Conservation (phyloP, 495 filamentous ascomycete species). For the Neurospora terricola region DNA sequence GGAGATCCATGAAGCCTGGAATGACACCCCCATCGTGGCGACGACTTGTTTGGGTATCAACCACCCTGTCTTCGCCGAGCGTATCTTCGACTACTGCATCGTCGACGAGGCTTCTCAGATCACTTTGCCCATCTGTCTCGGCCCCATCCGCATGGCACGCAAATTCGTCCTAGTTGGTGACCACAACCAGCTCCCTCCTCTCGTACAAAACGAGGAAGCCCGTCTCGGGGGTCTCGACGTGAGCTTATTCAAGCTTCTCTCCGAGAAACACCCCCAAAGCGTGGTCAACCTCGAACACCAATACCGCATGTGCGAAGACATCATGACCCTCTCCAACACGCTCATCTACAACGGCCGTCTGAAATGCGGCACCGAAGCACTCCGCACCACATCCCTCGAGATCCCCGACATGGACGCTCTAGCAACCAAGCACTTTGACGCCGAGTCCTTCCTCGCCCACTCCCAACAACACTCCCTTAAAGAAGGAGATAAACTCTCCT, state of each 20-base stretch:
- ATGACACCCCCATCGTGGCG: conserved; percentile 76
- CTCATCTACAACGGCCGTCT: conserved; percentile 85
- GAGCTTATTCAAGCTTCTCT: conserved; percentile 86
- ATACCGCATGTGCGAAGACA: conserved; percentile 95
- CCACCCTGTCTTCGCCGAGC: conserved; percentile 77
- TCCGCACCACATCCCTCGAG: conserved; percentile 57
- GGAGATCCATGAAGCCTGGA: conserved; percentile 72
- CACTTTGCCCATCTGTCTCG: conserved; percentile 85
- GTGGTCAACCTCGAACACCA: conserved; percentile 90
- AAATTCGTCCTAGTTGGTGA: conserved; percentile 94
- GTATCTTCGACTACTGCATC: conserved; percentile 94
- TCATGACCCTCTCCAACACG: conserved; percentile 87
- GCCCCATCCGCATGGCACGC: conserved; percentile 86
- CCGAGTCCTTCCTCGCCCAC: conserved; percentile 23
- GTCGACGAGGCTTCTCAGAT: conserved; percentile 98
- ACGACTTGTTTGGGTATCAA: conserved; percentile 90
- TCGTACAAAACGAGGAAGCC: conserved; percentile 87
- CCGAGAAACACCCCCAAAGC: conserved; percentile 73
- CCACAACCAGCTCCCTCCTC: conserved; percentile 87
- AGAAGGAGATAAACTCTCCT: conserved; percentile 9
- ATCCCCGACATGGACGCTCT: conserved; percentile 44
- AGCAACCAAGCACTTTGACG: conserved; percentile 43
- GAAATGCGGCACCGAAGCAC: conserved; percentile 73
- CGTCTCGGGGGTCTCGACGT: conserved; percentile 79
- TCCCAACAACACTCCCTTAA: conserved; percentile 1